phyloP scores from a whole-genome alignment of 371 early-diverging fungal genomes.

The Cokeromyces recurvatus region DNA sequence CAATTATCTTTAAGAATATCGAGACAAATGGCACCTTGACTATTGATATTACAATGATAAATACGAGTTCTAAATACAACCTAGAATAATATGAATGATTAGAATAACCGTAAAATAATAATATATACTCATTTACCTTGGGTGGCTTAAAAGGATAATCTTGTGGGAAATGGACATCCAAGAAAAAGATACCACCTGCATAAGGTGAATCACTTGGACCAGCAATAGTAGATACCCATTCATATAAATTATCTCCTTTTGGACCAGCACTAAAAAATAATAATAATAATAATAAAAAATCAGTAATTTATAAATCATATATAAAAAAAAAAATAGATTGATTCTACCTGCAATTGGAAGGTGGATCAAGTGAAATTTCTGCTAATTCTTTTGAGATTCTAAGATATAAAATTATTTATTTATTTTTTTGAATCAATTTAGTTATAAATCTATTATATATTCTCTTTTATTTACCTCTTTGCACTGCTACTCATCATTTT shows the following conservation, averaged over 20 bases:
- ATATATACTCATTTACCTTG: conserved; percentile 49
- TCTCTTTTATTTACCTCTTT: conserved; percentile 42
- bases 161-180: conserved; percentile 96
- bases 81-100: conserved; percentile 25
- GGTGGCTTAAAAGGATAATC: conserved; percentile 99
- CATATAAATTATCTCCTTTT: conserved; percentile 92
- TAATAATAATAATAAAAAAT: no score
- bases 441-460: not conserved
- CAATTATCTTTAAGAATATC: conserved; percentile 98
- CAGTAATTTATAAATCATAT: no score
- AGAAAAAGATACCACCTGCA: conserved; percentile 92
- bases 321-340: no score
- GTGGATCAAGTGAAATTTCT: conserved; percentile 93
- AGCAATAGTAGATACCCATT: conserved; percentile 93
- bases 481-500: conserved; percentile 52
- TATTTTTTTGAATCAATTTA: not conserved
- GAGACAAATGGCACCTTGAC: conserved; percentile 97
- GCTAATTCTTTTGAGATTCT: conserved; percentile 94
- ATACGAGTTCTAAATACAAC: conserved; percentile 95
- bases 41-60: conserved; percentile 99
- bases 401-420: conserved; percentile 1
- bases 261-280: conserved; percentile 76
- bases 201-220: conserved; percentile 86
- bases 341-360: conserved; percentile 82
- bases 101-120: not conserved